Percentiles rank a stretch among this genome's conserved stretches.
Conservation (phyloP, 768 basidiomycete genomes). For the Lactarius deliciosus region DNA sequence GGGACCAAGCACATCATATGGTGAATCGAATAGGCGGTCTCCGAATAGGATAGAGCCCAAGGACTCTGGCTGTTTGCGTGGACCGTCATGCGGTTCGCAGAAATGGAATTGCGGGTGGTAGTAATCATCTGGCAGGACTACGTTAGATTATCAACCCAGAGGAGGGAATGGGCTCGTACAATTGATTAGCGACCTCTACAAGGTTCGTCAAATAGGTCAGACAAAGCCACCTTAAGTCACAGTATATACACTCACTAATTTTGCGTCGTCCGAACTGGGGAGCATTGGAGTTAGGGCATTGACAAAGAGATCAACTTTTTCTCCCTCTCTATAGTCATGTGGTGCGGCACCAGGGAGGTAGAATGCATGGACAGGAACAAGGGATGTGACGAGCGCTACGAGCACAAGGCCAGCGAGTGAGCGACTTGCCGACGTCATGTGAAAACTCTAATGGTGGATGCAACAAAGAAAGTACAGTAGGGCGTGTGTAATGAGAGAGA, state of each 20-base stretch:
- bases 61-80: constrained; percentile 74
- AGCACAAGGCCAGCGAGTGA: constrained; percentile 30
- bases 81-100: constrained; percentile 75
- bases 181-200: constrained; percentile 87
- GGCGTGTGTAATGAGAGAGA: background rate
- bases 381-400: constrained; percentile 28
- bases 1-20: constrained; percentile 65
- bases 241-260: constrained; percentile 54
- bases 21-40: constrained; percentile 89
- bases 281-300: constrained; percentile 90
- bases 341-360: constrained; percentile 94
- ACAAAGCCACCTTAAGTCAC: background rate
- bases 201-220: constrained; percentile 1
- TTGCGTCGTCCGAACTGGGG: constrained; percentile 61
- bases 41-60: constrained; percentile 96
- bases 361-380: constrained; percentile 53
- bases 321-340: constrained; percentile 70
- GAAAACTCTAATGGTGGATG: background rate
- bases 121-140: constrained; percentile 70
- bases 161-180: constrained; percentile 47
- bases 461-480: background rate
- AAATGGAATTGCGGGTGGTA: constrained; percentile 86
- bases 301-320: constrained; percentile 76
- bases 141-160: constrained; percentile 2
- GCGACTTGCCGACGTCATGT: constrained; percentile 27